Percentiles rank a stretch among this genome's conserved stretches.
Evolutionary conservation across 2,329 filamentous ascomycete genomes (phyloP).

Genomic region (Neonectria hederae): DNA sequence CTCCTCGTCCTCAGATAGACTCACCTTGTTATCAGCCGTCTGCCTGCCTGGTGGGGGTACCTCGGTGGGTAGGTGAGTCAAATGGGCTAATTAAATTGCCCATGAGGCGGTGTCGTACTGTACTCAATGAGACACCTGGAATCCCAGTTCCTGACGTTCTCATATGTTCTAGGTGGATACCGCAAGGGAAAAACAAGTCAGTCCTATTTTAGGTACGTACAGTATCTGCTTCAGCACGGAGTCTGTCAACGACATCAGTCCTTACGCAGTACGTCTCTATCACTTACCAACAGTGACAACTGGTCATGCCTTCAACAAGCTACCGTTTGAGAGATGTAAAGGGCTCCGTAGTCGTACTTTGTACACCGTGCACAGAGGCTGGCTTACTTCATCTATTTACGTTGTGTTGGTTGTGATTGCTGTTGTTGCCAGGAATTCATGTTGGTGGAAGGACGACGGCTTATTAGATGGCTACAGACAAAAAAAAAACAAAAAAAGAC

Average conservation of each 20-base stretch:
- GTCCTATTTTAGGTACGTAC: no score
- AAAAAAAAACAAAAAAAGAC: background rate
- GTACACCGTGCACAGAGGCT: background rate
- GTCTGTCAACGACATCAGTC: background rate
- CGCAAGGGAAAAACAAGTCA: background rate
- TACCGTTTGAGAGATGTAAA: background rate
- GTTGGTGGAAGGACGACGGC: no score
- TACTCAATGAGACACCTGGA: background rate
- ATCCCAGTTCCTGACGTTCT: slow-evolving; percentile 2
- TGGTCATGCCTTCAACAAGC: background rate
- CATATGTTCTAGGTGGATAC: slow-evolving; percentile 10
- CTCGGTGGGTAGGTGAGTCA: background rate
- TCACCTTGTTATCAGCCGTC: background rate
- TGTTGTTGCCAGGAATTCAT: no score
- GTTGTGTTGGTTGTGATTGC: no score
- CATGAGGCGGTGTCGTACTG: background rate
- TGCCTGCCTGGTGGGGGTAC: background rate
- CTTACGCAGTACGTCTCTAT: background rate
- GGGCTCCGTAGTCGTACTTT: no score
- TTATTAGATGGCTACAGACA: background rate
- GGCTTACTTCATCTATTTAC: background rate
- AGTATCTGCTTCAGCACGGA: background rate
- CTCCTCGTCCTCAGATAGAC: no score
- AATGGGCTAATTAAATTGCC: background rate
- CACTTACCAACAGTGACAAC: background rate